Base-by-base conservation (phyloP, 805 yeast species). In the Henningerozyma blattae region DNA sequence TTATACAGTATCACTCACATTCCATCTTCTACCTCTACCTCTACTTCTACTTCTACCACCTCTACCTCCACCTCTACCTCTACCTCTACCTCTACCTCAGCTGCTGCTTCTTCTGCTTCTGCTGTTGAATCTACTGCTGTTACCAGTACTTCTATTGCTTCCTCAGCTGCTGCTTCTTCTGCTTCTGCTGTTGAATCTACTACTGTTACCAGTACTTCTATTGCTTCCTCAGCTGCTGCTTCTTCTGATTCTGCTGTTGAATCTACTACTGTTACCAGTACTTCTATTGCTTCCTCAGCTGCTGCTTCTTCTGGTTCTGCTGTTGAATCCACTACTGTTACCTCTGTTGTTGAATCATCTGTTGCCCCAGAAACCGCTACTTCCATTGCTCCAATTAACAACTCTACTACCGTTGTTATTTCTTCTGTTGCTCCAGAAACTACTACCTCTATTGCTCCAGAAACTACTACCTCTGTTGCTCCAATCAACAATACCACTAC, bases 111-210 rank as follows among this genome's bases (percentile, higher is more conserved):
- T 20, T 19, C 34, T 31, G 9, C 36, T 28, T 32, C 32, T 12
- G 29, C 44, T 27, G 27, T 27, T 5, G 15, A 32, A 6, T 13
- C 41, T 16, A 5, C 43, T 28, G 24, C 40, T 26, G 33, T 40
- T 15, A 17, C 40, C 19, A 9, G 30, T 14, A 15, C 42, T 15
- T n/a, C 42, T 14, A 10, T 28, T 6, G 15, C 31, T 9, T 15
- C 32, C 15, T 7, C 39, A 22, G 30, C 44, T 26, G 39, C 38
- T 30, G 36, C 35, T 35, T 33, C 46, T 24, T 16, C 32, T 18
- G 7, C 34, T n/a, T 32, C 45, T 16, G 17, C 40, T 31, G 36
- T 28, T 22, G 31, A 41, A 32, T 30, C 43, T 25, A 5, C 38
- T 27, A 26, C 30, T 28, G 34, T 36, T 30, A 33, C 35, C 27